These are phyloP conservation scores for Metschnikowia similis DNA, from an alignment of 805 yeast genomes.

Conservation along the genomic window DNA sequence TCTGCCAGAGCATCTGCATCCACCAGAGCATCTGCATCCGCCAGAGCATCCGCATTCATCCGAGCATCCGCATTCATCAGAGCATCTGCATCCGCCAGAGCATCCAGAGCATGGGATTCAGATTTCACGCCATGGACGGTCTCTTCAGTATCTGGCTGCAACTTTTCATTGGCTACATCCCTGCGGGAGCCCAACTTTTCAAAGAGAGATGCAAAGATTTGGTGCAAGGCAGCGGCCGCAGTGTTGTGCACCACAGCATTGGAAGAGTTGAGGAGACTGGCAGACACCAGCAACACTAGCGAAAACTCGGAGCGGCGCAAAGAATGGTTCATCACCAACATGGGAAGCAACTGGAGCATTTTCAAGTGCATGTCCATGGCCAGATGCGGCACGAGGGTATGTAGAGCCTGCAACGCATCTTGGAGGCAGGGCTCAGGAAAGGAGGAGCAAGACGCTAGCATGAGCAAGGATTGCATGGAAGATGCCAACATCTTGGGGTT, in stretches of 20 bases:
- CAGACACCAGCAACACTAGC: constrained; percentile 48
- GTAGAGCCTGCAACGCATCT: background rate
- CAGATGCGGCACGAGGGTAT: background rate
- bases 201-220: constrained; percentile 70
- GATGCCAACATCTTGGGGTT: constrained; percentile 70
- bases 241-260: constrained; percentile 79
- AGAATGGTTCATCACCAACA: constrained; percentile 63
- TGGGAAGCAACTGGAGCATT: constrained; percentile 77
- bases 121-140: too few relatives aligned
- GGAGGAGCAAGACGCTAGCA: constrained; percentile 49
- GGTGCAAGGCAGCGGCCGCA: constrained; percentile 90
- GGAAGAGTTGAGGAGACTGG: constrained; percentile 62
- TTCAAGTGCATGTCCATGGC: constrained; percentile 83
- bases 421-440: constrained; percentile 37
- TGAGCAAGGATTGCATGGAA: constrained; percentile 68
- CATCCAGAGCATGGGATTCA: too few relatives aligned
- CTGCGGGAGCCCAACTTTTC: constrained; percentile 44
- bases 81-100: too few relatives aligned
- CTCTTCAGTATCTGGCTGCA: background rate
- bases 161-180: too few relatives aligned
- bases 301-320: constrained; percentile 30
- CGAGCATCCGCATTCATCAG: too few relatives aligned
- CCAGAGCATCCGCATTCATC: too few relatives aligned
- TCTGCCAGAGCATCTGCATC: too few relatives aligned
- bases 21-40: too few relatives aligned